Conservation (phyloP, 768 basidiomycete species). For the Tulasnella sp. region DNA sequence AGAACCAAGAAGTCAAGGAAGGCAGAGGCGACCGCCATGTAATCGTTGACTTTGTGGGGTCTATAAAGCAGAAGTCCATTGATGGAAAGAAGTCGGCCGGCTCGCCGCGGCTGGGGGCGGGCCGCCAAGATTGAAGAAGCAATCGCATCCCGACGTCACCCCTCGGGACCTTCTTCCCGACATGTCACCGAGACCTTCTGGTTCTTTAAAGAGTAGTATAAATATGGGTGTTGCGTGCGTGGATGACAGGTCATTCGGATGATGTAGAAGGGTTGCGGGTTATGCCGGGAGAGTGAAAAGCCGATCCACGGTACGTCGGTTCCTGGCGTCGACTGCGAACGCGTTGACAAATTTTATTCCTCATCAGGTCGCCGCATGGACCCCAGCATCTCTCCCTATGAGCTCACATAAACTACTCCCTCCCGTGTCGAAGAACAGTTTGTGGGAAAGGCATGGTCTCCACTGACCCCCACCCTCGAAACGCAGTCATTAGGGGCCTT, state of each 20-base stretch:
- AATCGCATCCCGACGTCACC: neutral
- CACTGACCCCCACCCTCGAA: too few relatives aligned
- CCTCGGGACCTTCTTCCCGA: neutral
- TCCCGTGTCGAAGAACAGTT: too few relatives aligned
- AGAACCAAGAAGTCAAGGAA: neutral
- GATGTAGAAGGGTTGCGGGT: neutral
- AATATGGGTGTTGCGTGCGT: neutral
- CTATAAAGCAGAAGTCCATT: conserved; percentile 2
- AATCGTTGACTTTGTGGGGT: neutral
- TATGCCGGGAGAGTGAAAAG: too few relatives aligned
- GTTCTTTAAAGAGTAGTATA: neutral
- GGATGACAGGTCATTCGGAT: neutral
- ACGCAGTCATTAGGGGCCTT: too few relatives aligned
- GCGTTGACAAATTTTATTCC: too few relatives aligned
- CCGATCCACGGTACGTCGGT: too few relatives aligned
- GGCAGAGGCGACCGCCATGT: neutral
- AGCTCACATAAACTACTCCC: too few relatives aligned
- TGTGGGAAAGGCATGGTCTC: too few relatives aligned
- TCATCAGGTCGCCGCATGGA: too few relatives aligned
- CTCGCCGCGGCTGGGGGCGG: neutral
- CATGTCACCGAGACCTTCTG: neutral
- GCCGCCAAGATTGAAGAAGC: neutral
- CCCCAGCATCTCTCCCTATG: too few relatives aligned
- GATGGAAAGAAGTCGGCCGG: neutral
- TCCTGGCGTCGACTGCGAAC: too few relatives aligned